Evolutionary conservation across 768 basidiomycete genomes (phyloP), one percentile per base, ranked within the genome.

Genomic region (Pholiota microspora): DNA sequence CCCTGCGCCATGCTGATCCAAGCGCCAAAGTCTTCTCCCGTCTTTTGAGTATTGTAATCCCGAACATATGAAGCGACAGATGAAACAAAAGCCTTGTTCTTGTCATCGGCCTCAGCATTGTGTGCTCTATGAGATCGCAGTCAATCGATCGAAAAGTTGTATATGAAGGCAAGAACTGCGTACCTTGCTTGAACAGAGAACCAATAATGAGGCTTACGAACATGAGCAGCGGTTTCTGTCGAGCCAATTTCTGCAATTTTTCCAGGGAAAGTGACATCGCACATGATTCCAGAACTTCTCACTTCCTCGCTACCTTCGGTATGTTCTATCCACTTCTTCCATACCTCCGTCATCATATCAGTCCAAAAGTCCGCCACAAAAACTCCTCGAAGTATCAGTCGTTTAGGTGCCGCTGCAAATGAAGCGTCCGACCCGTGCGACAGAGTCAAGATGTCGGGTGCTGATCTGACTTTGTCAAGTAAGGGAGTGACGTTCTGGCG

Each of bases 261-360:
- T 23, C 15, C 13, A 25, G 32, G 48, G 21, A 23, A 49, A 13
- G 48, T 49, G 23, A 49, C 24, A 25, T 49, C 48, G 18, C 48
- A 49, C 48, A 49, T 49, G n/a, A 49, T 16, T 6, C 9, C 34
- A 7, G 48, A 49, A 18, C 29, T 36, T 13, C 25, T 50, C 49
- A 50, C 49, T 24, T 44, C 50, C 27, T 51, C 50, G 36, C 23
- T 51, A 27, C 36, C 27, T 31, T 51, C 50, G 13, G 50, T 51
- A 40, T 51, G 50, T 8, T 51, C 40, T 3, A 12, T 18, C 48
- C 48, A 49, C 10, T 34, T 9, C 23, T 49, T 49, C 31, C 31
- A 49, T 24, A 49, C 48, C 34, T 47, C 46, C n/a, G 21, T 29
- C 28, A 47, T n/a, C 46, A 47, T 47, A 13, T 47, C 46, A 24